phyloP scores from a whole-genome alignment of 2,329 filamentous ascomycete genomes.

The Ophiognomonia clavigignenti-juglandacearum region DNA sequence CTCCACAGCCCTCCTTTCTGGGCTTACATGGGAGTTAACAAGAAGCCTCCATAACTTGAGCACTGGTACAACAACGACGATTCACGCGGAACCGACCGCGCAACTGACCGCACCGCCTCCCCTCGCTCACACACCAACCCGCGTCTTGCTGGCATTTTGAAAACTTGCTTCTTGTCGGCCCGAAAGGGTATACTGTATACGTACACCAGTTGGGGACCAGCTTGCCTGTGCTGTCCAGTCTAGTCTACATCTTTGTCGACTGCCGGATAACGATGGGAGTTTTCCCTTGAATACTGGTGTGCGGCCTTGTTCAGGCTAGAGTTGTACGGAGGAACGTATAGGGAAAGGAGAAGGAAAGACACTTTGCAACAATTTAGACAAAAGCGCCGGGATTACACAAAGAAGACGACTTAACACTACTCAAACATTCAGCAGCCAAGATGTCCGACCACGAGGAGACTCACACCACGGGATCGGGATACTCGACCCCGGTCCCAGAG shows the following conservation, averaged over 20 bases:
- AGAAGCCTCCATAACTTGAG: constrained; percentile 91
- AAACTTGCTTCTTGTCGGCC: neutral
- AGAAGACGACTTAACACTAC: neutral
- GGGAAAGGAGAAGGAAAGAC: constrained; percentile 19
- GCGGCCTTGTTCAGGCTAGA: constrained; percentile 8
- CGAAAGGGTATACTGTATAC: constrained; percentile 5
- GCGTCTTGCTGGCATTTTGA: neutral
- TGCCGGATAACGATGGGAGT: constrained; percentile 13
- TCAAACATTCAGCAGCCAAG: constrained; percentile 38
- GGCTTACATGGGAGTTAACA: constrained; percentile 95
- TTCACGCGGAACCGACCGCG: constrained; percentile 14
- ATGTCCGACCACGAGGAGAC: constrained; percentile 66
- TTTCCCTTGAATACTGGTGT: constrained; percentile 12
- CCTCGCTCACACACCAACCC: neutral
- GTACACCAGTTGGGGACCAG: constrained; percentile 27
- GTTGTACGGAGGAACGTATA: constrained; percentile 4
- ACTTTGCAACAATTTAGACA: neutral
- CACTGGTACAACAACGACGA: neutral
- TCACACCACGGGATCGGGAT: constrained; percentile 53
- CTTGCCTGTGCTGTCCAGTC: constrained; percentile 30
- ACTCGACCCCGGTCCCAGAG: constrained; percentile 70
- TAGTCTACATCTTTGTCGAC: constrained; percentile 16
- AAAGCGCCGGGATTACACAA: neutral
- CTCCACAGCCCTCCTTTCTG: constrained; percentile 87
- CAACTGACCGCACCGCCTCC: neutral